A percentile compares a stretch with the other conserved stretches of the same genome.
phyloP scores from a whole-genome alignment of 306 rosid genomes.

The Cicer yamashitae region DNA sequence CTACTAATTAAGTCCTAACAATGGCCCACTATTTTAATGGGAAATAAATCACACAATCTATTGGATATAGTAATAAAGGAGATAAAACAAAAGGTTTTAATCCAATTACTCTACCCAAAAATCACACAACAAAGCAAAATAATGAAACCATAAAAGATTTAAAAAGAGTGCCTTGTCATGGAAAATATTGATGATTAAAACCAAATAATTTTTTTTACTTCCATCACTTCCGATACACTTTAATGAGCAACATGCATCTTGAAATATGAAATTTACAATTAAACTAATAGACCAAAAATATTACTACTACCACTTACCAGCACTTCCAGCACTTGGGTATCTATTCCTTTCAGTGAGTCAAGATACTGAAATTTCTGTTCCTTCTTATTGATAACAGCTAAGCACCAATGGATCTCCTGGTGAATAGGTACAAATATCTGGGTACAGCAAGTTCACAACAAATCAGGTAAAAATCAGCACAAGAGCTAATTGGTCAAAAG shows the following conservation, averaged over 20 bases:
- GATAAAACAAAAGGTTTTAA: conserved; percentile 10
- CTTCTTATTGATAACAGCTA: conserved; percentile 84
- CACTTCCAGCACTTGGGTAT: conserved; percentile 61
- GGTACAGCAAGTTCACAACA: conserved; percentile 26
- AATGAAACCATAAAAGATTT: conserved; percentile 1
- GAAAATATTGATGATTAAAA: conserved; percentile 14
- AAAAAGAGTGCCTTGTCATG: neutral
- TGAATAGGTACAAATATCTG: conserved; percentile 95
- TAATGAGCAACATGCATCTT: conserved; percentile 21
- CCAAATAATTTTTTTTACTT: neutral
- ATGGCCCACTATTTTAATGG: neutral
- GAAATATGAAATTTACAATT: conserved; percentile 1
- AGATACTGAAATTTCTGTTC: conserved; percentile 91
- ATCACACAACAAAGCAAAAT: neutral
- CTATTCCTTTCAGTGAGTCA: conserved; percentile 78
- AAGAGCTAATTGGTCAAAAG: conserved; percentile 21
- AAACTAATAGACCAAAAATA: conserved; percentile 41
- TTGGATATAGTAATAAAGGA: conserved; percentile 11
- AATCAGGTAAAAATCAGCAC: conserved; percentile 27
- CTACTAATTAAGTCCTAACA: too few species aligned
- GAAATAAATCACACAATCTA: neutral
- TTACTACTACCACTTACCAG: conserved; percentile 45
- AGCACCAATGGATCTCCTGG: conserved; percentile 84
- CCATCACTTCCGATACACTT: conserved; percentile 14
- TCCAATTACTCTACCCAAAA: neutral